Percentiles rank a stretch among this genome's conserved stretches.
phyloP scores from a whole-genome alignment of 768 basidiomycete species.

The Mycena epipterygia region DNA sequence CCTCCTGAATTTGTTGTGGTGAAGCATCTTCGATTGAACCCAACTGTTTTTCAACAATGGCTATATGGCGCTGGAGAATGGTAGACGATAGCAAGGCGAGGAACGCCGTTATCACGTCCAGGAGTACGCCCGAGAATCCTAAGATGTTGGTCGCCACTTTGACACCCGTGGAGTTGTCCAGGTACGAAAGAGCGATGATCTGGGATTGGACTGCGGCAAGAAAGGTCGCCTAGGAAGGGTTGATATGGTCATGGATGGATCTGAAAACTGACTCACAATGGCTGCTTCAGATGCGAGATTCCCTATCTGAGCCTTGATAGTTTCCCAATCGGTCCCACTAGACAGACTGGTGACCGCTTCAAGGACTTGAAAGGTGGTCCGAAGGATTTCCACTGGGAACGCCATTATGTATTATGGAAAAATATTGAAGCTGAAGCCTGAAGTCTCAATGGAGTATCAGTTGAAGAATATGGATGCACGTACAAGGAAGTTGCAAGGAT shows the following conservation, averaged over 20 bases:
- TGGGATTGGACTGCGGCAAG: slow-evolving; percentile 10
- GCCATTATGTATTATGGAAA: too few relatives aligned
- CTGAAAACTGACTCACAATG: slow-evolving; percentile 1
- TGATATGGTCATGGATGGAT: background rate
- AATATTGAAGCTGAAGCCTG: too few relatives aligned
- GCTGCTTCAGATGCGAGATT: background rate
- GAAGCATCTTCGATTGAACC: background rate
- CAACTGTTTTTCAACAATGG: background rate
- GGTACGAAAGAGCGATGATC: slow-evolving; percentile 11
- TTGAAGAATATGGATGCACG: too few relatives aligned
- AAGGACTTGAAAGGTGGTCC: too few relatives aligned
- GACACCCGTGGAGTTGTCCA: background rate
- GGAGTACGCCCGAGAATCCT: slow-evolving; percentile 1
- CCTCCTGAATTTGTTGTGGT: background rate
- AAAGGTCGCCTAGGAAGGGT: background rate
- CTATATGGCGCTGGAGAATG: background rate
- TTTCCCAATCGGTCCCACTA: background rate
- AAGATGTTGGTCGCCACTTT: background rate
- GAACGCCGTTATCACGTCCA: background rate
- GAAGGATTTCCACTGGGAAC: too few relatives aligned
- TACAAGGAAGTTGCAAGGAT: too few relatives aligned
- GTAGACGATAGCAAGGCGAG: background rate
- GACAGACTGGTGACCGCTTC: too few relatives aligned
- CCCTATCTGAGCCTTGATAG: background rate
- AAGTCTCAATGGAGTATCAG: too few relatives aligned